These are phyloP conservation scores for Cyberlindnera xylosilytica DNA, from an alignment of 805 yeast species.

Conservation along the genomic window DNA sequence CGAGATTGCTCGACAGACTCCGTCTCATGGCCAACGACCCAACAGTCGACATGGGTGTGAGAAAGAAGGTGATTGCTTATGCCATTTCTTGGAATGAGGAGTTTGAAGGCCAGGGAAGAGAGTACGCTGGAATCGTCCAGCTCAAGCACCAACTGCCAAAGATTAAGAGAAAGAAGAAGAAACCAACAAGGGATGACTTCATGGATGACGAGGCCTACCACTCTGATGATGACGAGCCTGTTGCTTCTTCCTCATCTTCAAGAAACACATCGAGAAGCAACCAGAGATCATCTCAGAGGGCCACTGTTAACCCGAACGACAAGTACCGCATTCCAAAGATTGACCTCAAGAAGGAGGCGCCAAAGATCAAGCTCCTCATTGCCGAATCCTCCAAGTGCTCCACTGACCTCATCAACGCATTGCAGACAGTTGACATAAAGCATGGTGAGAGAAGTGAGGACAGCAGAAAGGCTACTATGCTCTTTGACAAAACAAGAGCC, in stretches of 20 bases:
- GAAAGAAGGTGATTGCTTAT: conserved; percentile 45
- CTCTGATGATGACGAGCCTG: conserved; percentile 26
- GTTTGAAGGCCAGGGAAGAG: conserved; percentile 39
- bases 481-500: conserved; percentile 71
- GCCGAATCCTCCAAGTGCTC: conserved; percentile 77
- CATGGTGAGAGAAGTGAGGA: conserved; percentile 58
- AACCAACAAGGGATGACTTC: conserved; percentile 31
- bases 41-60: conserved; percentile 45
- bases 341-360: conserved; percentile 66
- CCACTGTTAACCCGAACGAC: conserved; percentile 36
- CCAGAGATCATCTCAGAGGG: no score
- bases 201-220: conserved; percentile 53
- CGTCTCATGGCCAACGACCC: conserved; percentile 42
- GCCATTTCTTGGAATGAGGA: conserved; percentile 68
- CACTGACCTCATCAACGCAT: conserved; percentile 61
- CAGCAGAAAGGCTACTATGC: conserved; percentile 53
- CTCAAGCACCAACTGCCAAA: conserved; percentile 46
- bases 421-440: conserved; percentile 40
- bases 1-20: conserved; percentile 62
- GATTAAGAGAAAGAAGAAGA: conserved; percentile 23
- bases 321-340: conserved; percentile 64
- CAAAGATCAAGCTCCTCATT: conserved; percentile 62
- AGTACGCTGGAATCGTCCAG: conserved; percentile 45
- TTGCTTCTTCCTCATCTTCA: conserved; percentile 10
- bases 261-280: no score